Evolutionary conservation across 176 grass and related monocot genomes (phyloP).

Genomic region (Metroxylon sagu): DNA sequence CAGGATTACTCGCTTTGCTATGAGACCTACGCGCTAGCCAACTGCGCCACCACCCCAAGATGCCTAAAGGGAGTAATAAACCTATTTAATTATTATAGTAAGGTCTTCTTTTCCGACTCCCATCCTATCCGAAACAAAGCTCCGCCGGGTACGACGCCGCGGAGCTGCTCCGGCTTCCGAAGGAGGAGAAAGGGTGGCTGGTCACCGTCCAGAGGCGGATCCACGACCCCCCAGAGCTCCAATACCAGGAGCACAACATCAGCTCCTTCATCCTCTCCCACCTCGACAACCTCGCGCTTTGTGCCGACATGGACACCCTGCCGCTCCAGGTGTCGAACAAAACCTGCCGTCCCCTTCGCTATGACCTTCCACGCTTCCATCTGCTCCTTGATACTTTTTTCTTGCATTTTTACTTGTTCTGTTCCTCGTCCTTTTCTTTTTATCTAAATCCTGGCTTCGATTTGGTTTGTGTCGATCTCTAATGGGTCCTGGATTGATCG

Average conservation of each 20-base stretch:
- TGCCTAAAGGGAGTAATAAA: too few relatives aligned
- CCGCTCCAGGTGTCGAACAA: slow-evolving; percentile 42
- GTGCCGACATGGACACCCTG: slow-evolving; percentile 86
- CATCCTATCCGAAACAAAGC: too few relatives aligned
- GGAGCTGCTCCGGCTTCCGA: slow-evolving; percentile 49
- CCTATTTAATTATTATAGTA: too few relatives aligned
- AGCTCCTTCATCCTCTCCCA: slow-evolving; percentile 60
- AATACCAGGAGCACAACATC: slow-evolving; percentile 63
- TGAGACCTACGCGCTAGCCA: too few relatives aligned
- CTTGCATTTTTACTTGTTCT: too few relatives aligned
- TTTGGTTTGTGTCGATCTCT: too few relatives aligned
- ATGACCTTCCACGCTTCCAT: too few relatives aligned
- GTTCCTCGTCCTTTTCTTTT: too few relatives aligned
- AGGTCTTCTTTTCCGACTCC: too few relatives aligned
- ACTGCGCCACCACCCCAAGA: too few relatives aligned
- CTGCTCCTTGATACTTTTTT: too few relatives aligned
- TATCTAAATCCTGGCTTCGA: too few relatives aligned
- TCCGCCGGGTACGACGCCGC: slow-evolving; percentile 20
- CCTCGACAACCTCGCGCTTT: slow-evolving; percentile 60
- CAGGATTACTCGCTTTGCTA: not conserved
- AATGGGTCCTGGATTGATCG: not conserved
- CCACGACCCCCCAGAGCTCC: slow-evolving; percentile 81
- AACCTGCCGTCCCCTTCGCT: not conserved
- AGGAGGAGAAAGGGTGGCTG: slow-evolving; percentile 52
- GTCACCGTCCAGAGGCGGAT: slow-evolving; percentile 53